Evolutionary conservation across 345 rosid genomes (phyloP), one percentile per base, ranked within the genome.

Genomic region (Acer negundo): DNA sequence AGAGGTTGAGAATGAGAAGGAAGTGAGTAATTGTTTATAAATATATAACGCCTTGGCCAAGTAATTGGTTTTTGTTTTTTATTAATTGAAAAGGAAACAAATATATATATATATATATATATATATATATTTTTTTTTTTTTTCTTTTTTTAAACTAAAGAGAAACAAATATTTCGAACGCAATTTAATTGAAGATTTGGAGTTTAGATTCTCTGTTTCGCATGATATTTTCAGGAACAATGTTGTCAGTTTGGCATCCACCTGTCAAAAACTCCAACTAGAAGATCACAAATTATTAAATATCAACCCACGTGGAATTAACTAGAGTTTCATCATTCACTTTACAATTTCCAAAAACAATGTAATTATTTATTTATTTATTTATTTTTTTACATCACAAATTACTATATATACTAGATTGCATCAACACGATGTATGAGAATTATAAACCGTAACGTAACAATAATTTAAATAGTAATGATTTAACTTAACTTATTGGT

Each of bases 1-100:
- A 64, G 83, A 81, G 81, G 80, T 77, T 83, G 83, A 75, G 85
- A 80, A 86, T 77, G 86, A 80, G 77, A 86, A 86, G 63, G 31
- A 77, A 78, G 69, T 81, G 85, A 74, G 63, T 4, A 4, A 9
- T 66, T 63, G 76, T 79, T 75, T 70, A 38, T 53, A 77, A n/a
- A 51, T 42, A 61, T 8, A 22, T 42, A 35, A 24, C 67, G n/a
- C 62, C 44, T 61, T 15, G 20, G 23, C 23, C 55, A 23, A 49
- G 69, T 24, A 19, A 55, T 53, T 11, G 24, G 12, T 20, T 58
- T 44, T 44, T 44, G 10, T 44, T 42, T 42, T 42, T 42, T 42
- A 42, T 42, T 42, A 42, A 6, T 6, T 42, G 46, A 42, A 42
- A 42, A 31, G 46, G 46, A 20, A 44, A 44, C 56, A 44, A 47